Evolutionary conservation across 768 basidiomycete species (phyloP).

Genomic region (Rickenella mellea): DNA sequence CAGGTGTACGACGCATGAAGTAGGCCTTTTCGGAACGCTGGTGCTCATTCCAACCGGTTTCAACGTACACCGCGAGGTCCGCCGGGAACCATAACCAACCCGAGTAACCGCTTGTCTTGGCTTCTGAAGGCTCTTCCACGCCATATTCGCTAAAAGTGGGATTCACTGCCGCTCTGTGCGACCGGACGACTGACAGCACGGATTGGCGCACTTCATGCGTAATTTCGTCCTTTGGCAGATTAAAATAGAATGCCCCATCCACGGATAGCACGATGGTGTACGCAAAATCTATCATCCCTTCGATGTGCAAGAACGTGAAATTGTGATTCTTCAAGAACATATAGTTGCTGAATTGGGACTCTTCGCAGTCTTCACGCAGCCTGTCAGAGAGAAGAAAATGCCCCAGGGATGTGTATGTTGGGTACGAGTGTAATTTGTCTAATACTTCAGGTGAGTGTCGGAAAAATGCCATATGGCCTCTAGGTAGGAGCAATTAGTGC

Average conservation of each 20-base stretch:
- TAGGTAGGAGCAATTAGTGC: neutral
- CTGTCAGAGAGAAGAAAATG: neutral
- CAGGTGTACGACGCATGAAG: neutral
- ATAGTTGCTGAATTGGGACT: neutral
- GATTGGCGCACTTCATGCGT: neutral
- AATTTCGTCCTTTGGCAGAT: neutral
- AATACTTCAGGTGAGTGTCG: neutral
- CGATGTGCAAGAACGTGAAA: neutral
- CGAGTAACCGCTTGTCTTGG: neutral
- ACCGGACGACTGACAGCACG: neutral
- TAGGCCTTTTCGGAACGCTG: neutral
- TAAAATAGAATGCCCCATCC: neutral
- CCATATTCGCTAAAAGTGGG: neutral
- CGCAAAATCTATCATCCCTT: neutral
- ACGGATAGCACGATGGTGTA: neutral
- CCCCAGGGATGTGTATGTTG: neutral
- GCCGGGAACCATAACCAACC: neutral
- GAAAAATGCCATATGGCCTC: constrained; percentile 1
- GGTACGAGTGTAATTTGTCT: neutral
- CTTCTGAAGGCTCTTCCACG: neutral
- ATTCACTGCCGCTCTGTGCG: neutral
- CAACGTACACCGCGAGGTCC: neutral
- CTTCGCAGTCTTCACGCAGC: neutral
- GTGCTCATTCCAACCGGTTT: neutral
- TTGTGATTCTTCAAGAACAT: neutral